Evolutionary conservation across 169 alveolate species (phyloP), one percentile per base, ranked within the genome.

Genomic region (Plasmodium yoelii): DNA sequence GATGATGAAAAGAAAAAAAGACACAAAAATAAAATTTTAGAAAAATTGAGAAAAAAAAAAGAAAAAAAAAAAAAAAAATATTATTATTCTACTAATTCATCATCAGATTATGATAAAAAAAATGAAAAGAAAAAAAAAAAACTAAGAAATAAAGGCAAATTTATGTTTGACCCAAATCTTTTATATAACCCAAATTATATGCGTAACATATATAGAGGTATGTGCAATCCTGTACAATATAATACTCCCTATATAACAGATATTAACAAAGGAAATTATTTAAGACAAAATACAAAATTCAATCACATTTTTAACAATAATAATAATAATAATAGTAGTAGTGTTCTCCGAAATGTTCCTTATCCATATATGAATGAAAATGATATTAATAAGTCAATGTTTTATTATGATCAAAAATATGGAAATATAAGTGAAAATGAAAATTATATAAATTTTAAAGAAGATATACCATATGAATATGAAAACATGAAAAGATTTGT

Each of bases 131-230:
- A 47, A 28, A 26, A 69, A 64, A 77, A 51, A 63, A 57, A 47
- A 47, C 28, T 64, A 22, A 26, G 55, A 53, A 26, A 51, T 24
- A 19, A 53, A 71, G 12, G 28, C 2, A 71, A 42, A 18, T 24
- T 39, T 46, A 13, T 64, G 6, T 77, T 77, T 44, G 88, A 77
- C n/a, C 77, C 74, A 55, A 77, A 49, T 26, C 63, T 63, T n/a
- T 26, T 57, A 13, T 77, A 77, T 42, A 67, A 46, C 9, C 75
- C 12, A 19, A 77, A 47, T 63, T 77, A 77, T 47, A 63, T 56
- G 70, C 44, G 44, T 51, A 46, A 73, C 68, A 61, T 2, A 7
- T 73, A 55, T 47, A 34, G 26, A 34, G 60, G 56, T 55, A 28
- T 15, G 10, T 60, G 61, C 1, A 47, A 74, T 28, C 22, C 42